A percentile compares a stretch with the other conserved stretches of the same genome.
Conservation (phyloP, 1,284 basidiomycete species). For the Tranzscheliella williamsii region DNA sequence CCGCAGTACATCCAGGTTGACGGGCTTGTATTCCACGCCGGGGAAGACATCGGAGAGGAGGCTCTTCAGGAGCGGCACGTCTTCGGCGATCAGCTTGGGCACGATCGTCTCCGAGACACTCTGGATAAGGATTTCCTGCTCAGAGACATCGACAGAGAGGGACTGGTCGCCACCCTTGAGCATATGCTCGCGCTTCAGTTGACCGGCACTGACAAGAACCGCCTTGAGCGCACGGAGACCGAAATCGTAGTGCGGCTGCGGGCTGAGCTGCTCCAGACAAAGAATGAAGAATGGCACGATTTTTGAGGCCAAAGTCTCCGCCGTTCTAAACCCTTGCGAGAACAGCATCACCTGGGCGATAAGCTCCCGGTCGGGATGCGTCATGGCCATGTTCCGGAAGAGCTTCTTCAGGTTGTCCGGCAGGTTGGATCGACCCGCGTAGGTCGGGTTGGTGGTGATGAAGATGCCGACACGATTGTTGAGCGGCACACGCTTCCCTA, state of each 20-base stretch:
- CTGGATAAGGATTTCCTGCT: conserved; percentile 97
- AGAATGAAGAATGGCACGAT: conserved; percentile 99
- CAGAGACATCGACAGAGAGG: conserved; percentile 65
- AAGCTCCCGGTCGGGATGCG: conserved; percentile 92
- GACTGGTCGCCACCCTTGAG: conserved; percentile 16
- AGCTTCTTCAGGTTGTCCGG: conserved; percentile 93
- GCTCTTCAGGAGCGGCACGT: conserved; percentile 90
- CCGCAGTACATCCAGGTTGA: conserved; percentile 81
- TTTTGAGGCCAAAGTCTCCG: conserved; percentile 92
- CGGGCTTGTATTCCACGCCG: conserved; percentile 85
- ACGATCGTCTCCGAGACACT: conserved; percentile 99
- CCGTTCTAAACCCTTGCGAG: conserved; percentile 97
- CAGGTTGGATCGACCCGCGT: conserved; percentile 93
- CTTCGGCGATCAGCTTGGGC: conserved; percentile 95
- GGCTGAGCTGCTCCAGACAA: conserved; percentile 92
- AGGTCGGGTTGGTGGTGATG: conserved; percentile 93
- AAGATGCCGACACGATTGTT: conserved; percentile 94
- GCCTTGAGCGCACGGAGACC: conserved; percentile 96
- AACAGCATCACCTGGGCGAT: conserved; percentile 99
- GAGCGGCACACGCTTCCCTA: conserved; percentile 89
- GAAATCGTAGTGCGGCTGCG: conserved; percentile 99
- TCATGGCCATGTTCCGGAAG: conserved; percentile 99
- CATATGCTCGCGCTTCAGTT: conserved; percentile 80
- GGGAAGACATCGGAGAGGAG: conserved; percentile 97
- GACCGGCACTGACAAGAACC: conserved; percentile 93